A percentile compares a stretch with the other conserved stretches of the same genome.
Evolutionary conservation across 1,284 basidiomycete species (phyloP).

Genomic region (Pseudozyma sp.): DNA sequence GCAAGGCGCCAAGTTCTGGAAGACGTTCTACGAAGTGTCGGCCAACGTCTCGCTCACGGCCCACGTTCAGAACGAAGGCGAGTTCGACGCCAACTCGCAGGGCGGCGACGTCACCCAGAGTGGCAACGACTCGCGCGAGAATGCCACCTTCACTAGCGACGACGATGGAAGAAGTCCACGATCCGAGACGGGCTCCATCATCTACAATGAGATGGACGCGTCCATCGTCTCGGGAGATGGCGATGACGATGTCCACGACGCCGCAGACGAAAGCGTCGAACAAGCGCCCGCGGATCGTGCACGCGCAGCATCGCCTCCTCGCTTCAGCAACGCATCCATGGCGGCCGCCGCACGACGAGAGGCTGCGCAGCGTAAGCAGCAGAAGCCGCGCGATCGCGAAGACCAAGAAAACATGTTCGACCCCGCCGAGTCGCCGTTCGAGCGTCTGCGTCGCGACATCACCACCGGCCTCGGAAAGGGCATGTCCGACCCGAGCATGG

Average conservation of each 20-base stretch:
- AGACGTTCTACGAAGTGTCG: slow-evolving; percentile 91
- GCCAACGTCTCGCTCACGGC: slow-evolving; percentile 80
- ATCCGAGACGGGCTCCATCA: slow-evolving; percentile 35
- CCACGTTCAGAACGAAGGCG: slow-evolving; percentile 35
- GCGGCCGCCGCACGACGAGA: slow-evolving; percentile 76
- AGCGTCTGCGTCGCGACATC: slow-evolving; percentile 71
- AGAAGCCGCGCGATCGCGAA: slow-evolving; percentile 27
- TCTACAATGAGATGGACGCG: slow-evolving; percentile 35
- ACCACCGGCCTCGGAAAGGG: slow-evolving; percentile 34
- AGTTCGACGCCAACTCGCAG: slow-evolving; percentile 43
- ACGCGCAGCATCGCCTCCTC: slow-evolving; percentile 74
- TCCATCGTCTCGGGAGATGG: slow-evolving; percentile 22
- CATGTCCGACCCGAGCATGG: slow-evolving; percentile 23
- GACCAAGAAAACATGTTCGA: slow-evolving; percentile 42
- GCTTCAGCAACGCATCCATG: slow-evolving; percentile 67
- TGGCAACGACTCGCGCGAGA: slow-evolving; percentile 32
- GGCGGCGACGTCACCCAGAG: slow-evolving; percentile 36
- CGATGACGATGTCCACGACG: slow-evolving; percentile 17
- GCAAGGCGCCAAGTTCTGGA: slow-evolving; percentile 94
- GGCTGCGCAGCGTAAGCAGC: slow-evolving; percentile 40
- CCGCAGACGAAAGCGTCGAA: slow-evolving; percentile 39
- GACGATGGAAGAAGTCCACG: slow-evolving; percentile 28
- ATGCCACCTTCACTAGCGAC: slow-evolving; percentile 38
- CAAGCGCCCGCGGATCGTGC: slow-evolving; percentile 71
- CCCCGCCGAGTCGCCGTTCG: slow-evolving; percentile 78